Evolutionary conservation across 139 green algal genomes (phyloP).

Genomic region (Micractinium conductrix): DNA sequence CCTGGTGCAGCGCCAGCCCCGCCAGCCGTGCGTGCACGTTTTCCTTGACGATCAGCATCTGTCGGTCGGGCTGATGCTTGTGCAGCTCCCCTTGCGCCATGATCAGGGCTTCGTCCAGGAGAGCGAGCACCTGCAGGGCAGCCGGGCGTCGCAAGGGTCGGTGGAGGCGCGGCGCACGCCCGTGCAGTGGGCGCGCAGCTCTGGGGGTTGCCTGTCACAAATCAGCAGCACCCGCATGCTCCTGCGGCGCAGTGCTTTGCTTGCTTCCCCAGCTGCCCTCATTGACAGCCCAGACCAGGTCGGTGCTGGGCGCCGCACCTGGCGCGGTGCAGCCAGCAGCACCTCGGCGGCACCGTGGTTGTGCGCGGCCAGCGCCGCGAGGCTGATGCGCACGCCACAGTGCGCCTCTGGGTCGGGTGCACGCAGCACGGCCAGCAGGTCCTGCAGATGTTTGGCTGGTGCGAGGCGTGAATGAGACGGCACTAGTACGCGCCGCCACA

Average conservation of each 20-base stretch:
- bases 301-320: background rate
- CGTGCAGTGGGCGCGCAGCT: background rate
- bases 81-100: constrained; percentile 50
- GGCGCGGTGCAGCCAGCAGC: constrained; percentile 28
- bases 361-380: constrained; percentile 48
- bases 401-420: constrained; percentile 44
- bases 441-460: too few species aligned
- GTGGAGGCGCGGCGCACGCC: background rate
- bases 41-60: constrained; percentile 43
- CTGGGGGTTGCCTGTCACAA: background rate
- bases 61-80: background rate
- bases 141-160: background rate
- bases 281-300: too few species aligned
- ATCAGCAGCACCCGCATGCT: background rate
- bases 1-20: constrained; percentile 52
- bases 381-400: constrained; percentile 55
- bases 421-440: constrained; percentile 44
- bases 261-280: too few species aligned
- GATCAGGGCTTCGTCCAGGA: constrained; percentile 52
- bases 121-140: constrained; percentile 26
- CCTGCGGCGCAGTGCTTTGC: too few species aligned
- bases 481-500: too few species aligned
- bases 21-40: constrained; percentile 62
- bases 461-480: too few species aligned
- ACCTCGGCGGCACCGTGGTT: constrained; percentile 41